Evolutionary conservation across 345 rosid genomes (phyloP).

Genomic region (Excoecaria cochinchinensis): DNA sequence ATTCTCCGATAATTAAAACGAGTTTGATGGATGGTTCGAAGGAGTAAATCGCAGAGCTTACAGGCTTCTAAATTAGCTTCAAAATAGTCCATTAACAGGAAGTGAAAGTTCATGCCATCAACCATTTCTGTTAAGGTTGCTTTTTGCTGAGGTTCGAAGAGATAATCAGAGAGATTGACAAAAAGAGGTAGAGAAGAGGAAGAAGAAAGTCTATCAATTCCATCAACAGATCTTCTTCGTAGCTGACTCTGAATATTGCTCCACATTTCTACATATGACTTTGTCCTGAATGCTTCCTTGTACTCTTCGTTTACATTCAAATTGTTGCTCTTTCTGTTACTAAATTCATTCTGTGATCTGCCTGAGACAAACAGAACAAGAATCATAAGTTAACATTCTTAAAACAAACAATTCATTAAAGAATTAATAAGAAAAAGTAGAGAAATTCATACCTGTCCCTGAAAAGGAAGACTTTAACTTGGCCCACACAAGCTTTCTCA

Average conservation of each 20-base stretch:
- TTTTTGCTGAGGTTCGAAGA: conserved; percentile 54
- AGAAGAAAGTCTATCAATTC: conserved; percentile 31
- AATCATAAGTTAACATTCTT: neutral
- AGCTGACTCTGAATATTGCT: conserved; percentile 54
- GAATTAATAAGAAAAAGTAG: neutral
- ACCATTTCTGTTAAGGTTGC: conserved; percentile 44
- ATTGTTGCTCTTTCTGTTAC: conserved; percentile 41
- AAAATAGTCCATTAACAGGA: conserved; percentile 51
- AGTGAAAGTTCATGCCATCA: conserved; percentile 37
- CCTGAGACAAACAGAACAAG: conserved; percentile 30
- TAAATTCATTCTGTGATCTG: conserved; percentile 27
- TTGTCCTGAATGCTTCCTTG: conserved; percentile 76
- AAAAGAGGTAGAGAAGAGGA: conserved; percentile 24
- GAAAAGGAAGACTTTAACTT: conserved; percentile 34
- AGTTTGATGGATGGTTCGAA: conserved; percentile 52
- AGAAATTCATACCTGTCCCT: conserved; percentile 33
- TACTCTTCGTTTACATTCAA: conserved; percentile 70
- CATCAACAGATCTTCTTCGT: conserved; percentile 16
- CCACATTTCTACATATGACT: conserved; percentile 70
- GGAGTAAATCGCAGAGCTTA: conserved; percentile 58
- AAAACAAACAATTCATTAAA: neutral
- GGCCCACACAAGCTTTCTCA: conserved; percentile 35
- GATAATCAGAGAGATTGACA: conserved; percentile 50
- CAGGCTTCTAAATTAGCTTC: conserved; percentile 53
- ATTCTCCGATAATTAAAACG: conserved; percentile 50